A percentile compares a stretch with the other conserved stretches of the same genome.
These are phyloP conservation scores for Saccharomyces hybrid DNA, from an alignment of 1,139 yeast species.

Conservation along the genomic window DNA sequence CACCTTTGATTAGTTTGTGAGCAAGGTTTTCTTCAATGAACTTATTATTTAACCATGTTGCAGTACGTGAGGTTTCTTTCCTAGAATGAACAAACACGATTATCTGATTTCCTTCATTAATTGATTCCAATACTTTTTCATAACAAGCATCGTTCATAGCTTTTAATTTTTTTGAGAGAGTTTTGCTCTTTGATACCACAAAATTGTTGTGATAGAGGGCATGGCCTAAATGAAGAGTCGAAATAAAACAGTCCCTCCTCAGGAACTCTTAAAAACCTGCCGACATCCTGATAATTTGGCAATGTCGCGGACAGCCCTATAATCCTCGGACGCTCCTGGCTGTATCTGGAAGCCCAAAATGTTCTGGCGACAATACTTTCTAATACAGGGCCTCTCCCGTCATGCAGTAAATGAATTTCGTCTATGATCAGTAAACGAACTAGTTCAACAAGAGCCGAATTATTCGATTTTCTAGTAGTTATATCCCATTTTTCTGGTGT, in stretches of 20 bases:
- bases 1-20: conserved; percentile 43
- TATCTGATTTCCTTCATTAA: conserved; percentile 56
- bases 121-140: conserved; percentile 67
- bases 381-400: conserved; percentile 89
- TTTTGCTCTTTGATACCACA: conserved; percentile 82
- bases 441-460: conserved; percentile 51
- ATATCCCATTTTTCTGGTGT: conserved; percentile 98
- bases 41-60: conserved; percentile 33
- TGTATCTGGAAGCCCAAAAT: conserved; percentile 37
- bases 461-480: conserved; percentile 72
- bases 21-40: conserved; percentile 57
- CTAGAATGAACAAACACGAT: conserved; percentile 91
- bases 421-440: conserved; percentile 79
- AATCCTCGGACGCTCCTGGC: conserved; percentile 48
- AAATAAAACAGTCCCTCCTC: conserved; percentile 54
- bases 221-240: conserved; percentile 79
- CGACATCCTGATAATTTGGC: conserved; percentile 86
- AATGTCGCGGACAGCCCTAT: conserved; percentile 91
- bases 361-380: conserved; percentile 82
- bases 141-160: conserved; percentile 91
- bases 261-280: conserved; percentile 67
- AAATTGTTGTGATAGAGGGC: conserved; percentile 84
- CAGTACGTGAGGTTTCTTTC: conserved; percentile 83
- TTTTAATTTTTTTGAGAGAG: conserved; percentile 64
- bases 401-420: conserved; percentile 89